Evolutionary conservation across 257 asterid genomes (phyloP).

Genomic region (Fraxinus americana): DNA sequence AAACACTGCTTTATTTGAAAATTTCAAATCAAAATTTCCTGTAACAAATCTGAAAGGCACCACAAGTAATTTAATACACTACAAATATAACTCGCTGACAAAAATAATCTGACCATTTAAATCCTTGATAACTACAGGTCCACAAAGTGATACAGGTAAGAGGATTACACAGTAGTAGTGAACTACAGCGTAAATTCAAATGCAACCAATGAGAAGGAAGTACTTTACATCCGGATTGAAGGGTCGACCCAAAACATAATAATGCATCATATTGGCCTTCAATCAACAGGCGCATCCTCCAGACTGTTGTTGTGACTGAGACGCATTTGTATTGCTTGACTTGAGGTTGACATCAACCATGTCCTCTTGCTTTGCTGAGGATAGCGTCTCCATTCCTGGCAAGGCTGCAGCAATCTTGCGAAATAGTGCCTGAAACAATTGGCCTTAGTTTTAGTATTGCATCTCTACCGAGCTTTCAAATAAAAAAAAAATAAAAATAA

Average conservation of each 20-base stretch:
- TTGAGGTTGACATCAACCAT: constrained; percentile 96
- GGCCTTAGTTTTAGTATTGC: background rate
- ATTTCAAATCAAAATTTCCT: background rate
- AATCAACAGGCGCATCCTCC: constrained; percentile 94
- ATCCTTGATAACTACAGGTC: background rate
- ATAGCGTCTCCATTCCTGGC: constrained; percentile 94
- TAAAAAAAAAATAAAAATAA: too few species aligned
- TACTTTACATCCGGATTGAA: background rate
- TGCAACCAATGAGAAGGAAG: background rate
- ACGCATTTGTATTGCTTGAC: constrained; percentile 67
- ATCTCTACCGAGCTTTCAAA: background rate
- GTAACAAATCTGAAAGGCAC: background rate
- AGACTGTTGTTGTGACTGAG: constrained; percentile 63
- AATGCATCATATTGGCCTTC: background rate
- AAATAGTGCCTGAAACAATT: constrained; percentile 66
- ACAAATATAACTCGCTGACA: background rate
- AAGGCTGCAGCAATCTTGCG: constrained; percentile 94
- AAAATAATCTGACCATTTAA: background rate
- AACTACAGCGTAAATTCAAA: background rate
- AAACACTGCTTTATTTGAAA: background rate
- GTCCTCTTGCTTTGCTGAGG: constrained; percentile 88
- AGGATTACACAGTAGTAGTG: background rate
- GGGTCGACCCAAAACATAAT: background rate
- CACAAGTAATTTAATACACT: background rate
- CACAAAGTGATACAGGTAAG: background rate